phyloP scores from a whole-genome alignment of 805 yeast species.

The Yarrowia phangngaensis region DNA sequence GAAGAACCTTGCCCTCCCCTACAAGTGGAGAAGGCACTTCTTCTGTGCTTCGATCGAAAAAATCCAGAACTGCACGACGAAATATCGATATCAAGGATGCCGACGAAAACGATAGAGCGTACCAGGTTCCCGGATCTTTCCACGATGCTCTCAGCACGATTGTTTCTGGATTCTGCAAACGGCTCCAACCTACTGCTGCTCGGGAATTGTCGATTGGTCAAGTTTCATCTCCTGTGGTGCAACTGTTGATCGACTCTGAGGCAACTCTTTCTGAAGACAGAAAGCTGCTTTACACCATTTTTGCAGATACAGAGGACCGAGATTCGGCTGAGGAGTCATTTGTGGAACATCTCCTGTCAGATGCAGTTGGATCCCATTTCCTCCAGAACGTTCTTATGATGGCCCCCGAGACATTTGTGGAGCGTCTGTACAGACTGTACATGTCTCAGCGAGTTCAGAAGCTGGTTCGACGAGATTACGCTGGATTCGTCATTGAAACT shows the following conservation, averaged over 20 bases:
- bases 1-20: slow-evolving; percentile 72
- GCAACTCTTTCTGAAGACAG: slow-evolving; percentile 58
- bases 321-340: slow-evolving; percentile 52
- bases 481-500: slow-evolving; percentile 73
- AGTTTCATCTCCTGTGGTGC: slow-evolving; percentile 83
- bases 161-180: slow-evolving; percentile 36
- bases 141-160: slow-evolving; percentile 50
- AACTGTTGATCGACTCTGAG: slow-evolving; percentile 71
- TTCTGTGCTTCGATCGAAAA: slow-evolving; percentile 66
- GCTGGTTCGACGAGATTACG: slow-evolving; percentile 76
- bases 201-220: slow-evolving; percentile 76
- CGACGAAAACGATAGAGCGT: slow-evolving; percentile 62
- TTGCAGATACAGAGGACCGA: slow-evolving; percentile 48
- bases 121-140: slow-evolving; percentile 67
- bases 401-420: slow-evolving; percentile 64
- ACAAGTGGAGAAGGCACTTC: slow-evolving; percentile 50
- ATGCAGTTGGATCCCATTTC: slow-evolving; percentile 92
- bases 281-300: slow-evolving; percentile 60
- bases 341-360: slow-evolving; percentile 77
- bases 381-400: slow-evolving; percentile 65
- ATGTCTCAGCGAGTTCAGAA: slow-evolving; percentile 71
- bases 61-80: slow-evolving; percentile 80
- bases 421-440: slow-evolving; percentile 64
- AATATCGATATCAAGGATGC: slow-evolving; percentile 84
- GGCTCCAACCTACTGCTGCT: slow-evolving; percentile 45